phyloP scores from a whole-genome alignment of 192 early-diverging fungal genomes.

The Backusella sp. region DNA sequence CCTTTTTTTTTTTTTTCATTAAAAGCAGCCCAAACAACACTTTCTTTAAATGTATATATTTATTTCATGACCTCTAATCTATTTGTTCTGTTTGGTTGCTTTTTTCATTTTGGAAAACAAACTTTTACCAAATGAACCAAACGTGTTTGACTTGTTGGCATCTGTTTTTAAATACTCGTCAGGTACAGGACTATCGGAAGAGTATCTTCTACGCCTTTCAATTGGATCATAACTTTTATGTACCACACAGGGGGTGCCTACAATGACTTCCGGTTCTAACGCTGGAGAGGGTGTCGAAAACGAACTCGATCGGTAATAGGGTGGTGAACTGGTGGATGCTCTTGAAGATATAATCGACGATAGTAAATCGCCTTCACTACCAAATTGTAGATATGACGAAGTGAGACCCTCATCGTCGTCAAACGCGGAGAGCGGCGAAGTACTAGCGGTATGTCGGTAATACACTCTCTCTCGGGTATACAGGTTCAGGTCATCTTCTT shows the following conservation, averaged over 20 bases:
- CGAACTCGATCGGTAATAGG: neutral
- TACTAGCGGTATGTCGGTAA: neutral
- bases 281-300: neutral
- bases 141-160: neutral
- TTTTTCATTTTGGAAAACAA: neutral
- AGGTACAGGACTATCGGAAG: neutral
- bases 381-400: neutral
- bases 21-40: neutral
- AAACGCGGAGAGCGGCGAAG: neutral
- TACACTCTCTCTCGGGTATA: neutral
- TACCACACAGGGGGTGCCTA: neutral
- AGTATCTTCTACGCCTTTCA: neutral
- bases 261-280: neutral
- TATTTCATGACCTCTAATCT: neutral
- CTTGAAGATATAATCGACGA: constrained; percentile 1
- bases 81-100: neutral
- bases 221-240: neutral
- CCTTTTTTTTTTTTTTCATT: neutral
- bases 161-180: neutral
- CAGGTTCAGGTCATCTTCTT: neutral
- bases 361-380: neutral
- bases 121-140: constrained; percentile 1
- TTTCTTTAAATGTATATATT: neutral
- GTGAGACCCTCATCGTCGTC: neutral
- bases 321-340: neutral